Percentiles rank a stretch among this genome's conserved stretches.
These are phyloP conservation scores for Castanea mollissima DNA, from an alignment of 306 rosid species.

Conservation along the genomic window DNA sequence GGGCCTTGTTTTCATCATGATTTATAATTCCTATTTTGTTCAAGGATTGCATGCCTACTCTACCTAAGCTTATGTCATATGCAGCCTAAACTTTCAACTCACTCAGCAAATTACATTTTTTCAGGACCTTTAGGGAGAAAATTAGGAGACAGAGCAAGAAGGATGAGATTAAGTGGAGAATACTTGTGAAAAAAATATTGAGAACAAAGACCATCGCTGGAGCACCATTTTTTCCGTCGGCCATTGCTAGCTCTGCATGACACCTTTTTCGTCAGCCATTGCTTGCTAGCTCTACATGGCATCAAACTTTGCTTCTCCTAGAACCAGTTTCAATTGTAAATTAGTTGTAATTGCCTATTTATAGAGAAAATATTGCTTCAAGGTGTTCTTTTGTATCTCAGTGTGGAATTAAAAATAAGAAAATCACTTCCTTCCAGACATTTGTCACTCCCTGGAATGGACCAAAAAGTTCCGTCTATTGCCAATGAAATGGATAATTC, in stretches of 20 bases:
- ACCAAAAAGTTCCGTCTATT: not conserved
- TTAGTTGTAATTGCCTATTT: slow-evolving; percentile 8
- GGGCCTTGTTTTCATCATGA: too few species aligned
- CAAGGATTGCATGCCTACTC: not conserved
- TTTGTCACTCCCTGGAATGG: not conserved
- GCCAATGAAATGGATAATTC: not conserved
- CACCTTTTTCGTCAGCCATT: slow-evolving; percentile 29
- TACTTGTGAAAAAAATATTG: slow-evolving; percentile 66
- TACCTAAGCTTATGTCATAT: not conserved
- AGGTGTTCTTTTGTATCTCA: slow-evolving; percentile 14
- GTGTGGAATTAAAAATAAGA: slow-evolving; percentile 6
- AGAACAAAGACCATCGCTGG: slow-evolving; percentile 55
- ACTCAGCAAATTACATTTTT: slow-evolving; percentile 19
- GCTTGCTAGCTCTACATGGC: slow-evolving; percentile 11
- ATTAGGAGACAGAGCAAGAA: slow-evolving; percentile 69
- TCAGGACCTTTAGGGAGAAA: slow-evolving; percentile 79
- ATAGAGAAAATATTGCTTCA: not conserved
- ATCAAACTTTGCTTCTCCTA: slow-evolving; percentile 8
- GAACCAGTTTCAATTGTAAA: slow-evolving; percentile 26
- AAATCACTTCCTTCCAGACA: slow-evolving; percentile 19
- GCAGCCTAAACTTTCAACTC: not conserved
- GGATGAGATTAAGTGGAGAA: slow-evolving; percentile 76
- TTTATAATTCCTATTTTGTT: too few species aligned
- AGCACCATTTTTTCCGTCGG: slow-evolving; percentile 44
- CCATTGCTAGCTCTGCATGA: slow-evolving; percentile 21